These are phyloP conservation scores for Rhizopogon vesiculosus DNA, from an alignment of 768 basidiomycete genomes.

Conservation along the genomic window DNA sequence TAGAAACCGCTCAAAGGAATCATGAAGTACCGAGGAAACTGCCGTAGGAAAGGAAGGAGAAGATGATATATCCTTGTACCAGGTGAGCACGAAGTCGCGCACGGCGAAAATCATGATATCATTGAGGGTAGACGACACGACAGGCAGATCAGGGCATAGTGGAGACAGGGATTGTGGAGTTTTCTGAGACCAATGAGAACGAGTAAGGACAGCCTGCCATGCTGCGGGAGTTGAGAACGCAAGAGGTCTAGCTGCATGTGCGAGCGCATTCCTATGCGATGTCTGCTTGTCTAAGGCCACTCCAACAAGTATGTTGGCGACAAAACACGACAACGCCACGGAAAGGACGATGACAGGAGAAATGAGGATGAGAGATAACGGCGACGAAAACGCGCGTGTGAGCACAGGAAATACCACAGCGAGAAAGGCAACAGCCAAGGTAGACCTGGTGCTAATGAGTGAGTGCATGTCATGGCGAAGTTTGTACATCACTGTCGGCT, in stretches of 20 bases:
- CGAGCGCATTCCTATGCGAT: conserved; percentile 32
- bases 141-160: conserved; percentile 57
- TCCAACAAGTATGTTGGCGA: conserved; percentile 50
- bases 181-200: conserved; percentile 86
- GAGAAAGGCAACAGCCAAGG: conserved; percentile 51
- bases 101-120: conserved; percentile 78
- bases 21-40: conserved; percentile 71
- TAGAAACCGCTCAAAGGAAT: conserved; percentile 54
- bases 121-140: conserved; percentile 69
- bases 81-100: conserved; percentile 82
- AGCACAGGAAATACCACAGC: conserved; percentile 53
- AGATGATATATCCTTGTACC: conserved; percentile 85
- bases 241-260: conserved; percentile 63
- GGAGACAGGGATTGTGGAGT: conserved; percentile 64
- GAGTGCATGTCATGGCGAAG: conserved; percentile 26
- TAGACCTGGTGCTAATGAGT: conserved; percentile 43
- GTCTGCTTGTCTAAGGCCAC: conserved; percentile 50
- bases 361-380: conserved; percentile 57
- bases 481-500: neutral
- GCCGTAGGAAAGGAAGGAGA: conserved; percentile 88
- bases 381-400: conserved; percentile 59
- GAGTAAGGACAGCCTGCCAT: conserved; percentile 86
- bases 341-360: conserved; percentile 53
- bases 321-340: conserved; percentile 46
- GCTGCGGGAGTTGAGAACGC: conserved; percentile 91